Evolutionary conservation across 371 early-diverging fungal species (phyloP), one percentile per base, ranked within the genome.

Genomic region (Apophysomyces sp.): DNA sequence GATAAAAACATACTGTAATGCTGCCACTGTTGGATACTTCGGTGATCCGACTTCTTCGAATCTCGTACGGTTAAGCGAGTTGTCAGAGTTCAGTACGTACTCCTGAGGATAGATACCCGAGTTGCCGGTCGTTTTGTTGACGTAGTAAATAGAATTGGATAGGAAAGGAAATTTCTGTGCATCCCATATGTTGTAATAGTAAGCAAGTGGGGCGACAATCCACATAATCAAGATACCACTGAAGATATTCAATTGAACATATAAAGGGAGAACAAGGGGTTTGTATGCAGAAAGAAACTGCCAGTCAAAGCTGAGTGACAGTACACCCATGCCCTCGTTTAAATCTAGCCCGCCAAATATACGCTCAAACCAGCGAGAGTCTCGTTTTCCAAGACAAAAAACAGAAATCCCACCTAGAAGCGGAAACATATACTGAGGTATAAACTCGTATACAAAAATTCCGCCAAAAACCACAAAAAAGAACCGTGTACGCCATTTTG

Each of bases 251-350:
- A 77, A 6, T 27, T 80, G 80, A 5, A 76, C 72, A 67, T 71
- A 74, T 2, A 93, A 76, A 1, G 96, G 94, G 2, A 95, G 62
- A 0, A 91, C 82, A 4, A 94, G 66, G 18, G 82, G 83, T 24
- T 84, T 80, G 30, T 61, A 63, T n/a, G 37, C 51, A 4, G 73
- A 71, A 11, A 80, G 39, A 21, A 65, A 71, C 52, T 75, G 76
- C 84, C 84, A 83, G 62, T 83, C 84, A 52, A 83, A 81, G 58
- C 73, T 77, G 34, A 83, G 49, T 15, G 76, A 71, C 24, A 81
- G 61, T 30, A 83, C 69, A 32, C 84, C 84, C 41, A 81, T 41
- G 6, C 84, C 84, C 67, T 81, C 84, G 40, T 81, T 80, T 24
- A 71, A 68, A 27, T 62, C 65, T 0, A 69, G 32, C 0, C 81